Evolutionary conservation across 768 basidiomycete species (phyloP).

Genomic region (Floccularia luteovirens): DNA sequence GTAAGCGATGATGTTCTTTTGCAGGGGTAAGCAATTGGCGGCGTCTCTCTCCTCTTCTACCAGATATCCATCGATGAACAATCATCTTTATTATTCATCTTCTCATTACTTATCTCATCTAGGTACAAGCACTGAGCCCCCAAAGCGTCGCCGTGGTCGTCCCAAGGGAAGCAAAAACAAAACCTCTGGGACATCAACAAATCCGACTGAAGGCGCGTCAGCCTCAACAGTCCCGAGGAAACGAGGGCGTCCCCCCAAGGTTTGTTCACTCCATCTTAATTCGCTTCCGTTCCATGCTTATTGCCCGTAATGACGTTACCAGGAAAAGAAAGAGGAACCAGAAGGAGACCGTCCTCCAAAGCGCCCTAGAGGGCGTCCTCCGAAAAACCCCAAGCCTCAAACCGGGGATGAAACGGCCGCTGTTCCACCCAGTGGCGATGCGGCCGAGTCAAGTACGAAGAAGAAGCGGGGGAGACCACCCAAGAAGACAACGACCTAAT

Average conservation of each 20-base stretch:
- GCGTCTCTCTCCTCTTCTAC: slow-evolving; percentile 22
- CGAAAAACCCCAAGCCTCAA: slow-evolving; percentile 53
- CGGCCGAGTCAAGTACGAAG: slow-evolving; percentile 44
- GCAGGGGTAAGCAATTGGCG: slow-evolving; percentile 3
- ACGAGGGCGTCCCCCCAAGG: slow-evolving; percentile 66
- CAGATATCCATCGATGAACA: slow-evolving; percentile 18
- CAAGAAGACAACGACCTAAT: slow-evolving; percentile 33
- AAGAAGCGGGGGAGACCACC: slow-evolving; percentile 74
- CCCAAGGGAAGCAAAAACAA: slow-evolving; percentile 84
- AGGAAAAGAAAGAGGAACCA: slow-evolving; percentile 37
- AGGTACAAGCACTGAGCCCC: slow-evolving; percentile 30
- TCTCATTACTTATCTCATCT: slow-evolving; percentile 20
- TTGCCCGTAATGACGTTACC: slow-evolving; percentile 4
- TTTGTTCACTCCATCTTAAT: slow-evolving; percentile 14
- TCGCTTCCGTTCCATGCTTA: not conserved
- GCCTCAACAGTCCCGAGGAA: slow-evolving; percentile 36
- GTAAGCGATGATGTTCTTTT: slow-evolving; percentile 20
- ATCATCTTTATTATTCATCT: slow-evolving; percentile 13
- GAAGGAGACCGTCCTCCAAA: slow-evolving; percentile 49
- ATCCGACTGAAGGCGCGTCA: too few relatives aligned
- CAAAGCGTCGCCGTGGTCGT: slow-evolving; percentile 81
- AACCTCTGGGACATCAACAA: slow-evolving; percentile 21
- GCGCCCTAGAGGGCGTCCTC: slow-evolving; percentile 69
- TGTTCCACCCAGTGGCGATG: slow-evolving; percentile 19
- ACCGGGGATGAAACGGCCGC: slow-evolving; percentile 25